phyloP scores from a whole-genome alignment of 73 alveolate species.

The Strombidium stylifer region DNA sequence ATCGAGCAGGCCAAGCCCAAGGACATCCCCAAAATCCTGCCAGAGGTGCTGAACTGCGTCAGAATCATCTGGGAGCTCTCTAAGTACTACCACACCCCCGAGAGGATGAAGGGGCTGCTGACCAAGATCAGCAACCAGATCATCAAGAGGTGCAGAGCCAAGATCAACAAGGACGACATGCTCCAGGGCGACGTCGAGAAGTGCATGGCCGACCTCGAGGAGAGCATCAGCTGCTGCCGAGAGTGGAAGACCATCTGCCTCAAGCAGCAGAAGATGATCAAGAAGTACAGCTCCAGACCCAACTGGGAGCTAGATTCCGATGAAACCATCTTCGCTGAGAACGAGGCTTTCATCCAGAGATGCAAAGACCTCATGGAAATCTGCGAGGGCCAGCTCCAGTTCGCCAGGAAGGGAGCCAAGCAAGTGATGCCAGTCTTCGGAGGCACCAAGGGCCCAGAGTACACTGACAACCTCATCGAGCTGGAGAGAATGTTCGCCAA shows the following conservation, averaged over 20 bases:
- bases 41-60: constrained; percentile 83
- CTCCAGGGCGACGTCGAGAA: constrained; percentile 91
- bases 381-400: constrained; percentile 96
- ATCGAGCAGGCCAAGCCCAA: constrained; percentile 81
- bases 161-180: constrained; percentile 85
- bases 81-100: constrained; percentile 86
- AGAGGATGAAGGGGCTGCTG: constrained; percentile 87
- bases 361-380: constrained; percentile 98
- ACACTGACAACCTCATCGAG: constrained; percentile 84
- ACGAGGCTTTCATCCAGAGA: constrained; percentile 99
- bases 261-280: constrained; percentile 49
- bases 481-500: constrained; percentile 91
- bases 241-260: constrained; percentile 89
- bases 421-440: constrained; percentile 95
- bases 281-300: constrained; percentile 48
- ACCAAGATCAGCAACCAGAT: constrained; percentile 92
- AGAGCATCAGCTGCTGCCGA: constrained; percentile 87
- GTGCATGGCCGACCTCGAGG: constrained; percentile 88
- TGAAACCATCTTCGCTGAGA: constrained; percentile 98
- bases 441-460: constrained; percentile 98
- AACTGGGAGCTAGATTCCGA: constrained; percentile 72
- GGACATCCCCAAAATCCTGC: constrained; percentile 84
- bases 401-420: constrained; percentile 92
- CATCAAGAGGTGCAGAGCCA: constrained; percentile 86
- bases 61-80: constrained; percentile 92